phyloP scores from a whole-genome alignment of 768 basidiomycete species.

The Russula ochroleuca region DNA sequence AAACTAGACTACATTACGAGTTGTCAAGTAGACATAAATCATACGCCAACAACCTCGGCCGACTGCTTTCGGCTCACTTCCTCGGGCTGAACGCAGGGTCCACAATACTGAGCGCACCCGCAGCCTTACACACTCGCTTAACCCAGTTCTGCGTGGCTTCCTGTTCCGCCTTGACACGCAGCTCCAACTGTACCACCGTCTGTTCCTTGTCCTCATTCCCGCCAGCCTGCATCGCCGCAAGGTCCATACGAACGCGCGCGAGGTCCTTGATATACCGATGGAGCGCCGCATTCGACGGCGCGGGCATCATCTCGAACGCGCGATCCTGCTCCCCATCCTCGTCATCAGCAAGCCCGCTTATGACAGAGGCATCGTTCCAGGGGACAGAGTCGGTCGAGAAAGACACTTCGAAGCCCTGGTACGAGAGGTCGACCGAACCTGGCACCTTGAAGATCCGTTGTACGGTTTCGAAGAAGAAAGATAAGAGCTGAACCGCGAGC shows the following conservation, averaged over 20 bases:
- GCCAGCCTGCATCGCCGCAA: neutral
- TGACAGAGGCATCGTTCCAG: neutral
- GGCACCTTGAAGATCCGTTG: constrained; percentile 18
- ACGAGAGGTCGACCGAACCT: constrained; percentile 15
- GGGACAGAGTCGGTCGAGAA: constrained; percentile 13
- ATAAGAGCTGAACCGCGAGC: constrained; percentile 14
- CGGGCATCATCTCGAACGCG: constrained; percentile 8
- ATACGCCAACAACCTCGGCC: too few species aligned
- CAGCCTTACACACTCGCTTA: constrained; percentile 2
- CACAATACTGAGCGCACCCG: constrained; percentile 17
- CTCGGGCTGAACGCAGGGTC: constrained; percentile 19
- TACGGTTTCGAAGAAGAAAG: constrained; percentile 20
- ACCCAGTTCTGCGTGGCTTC: constrained; percentile 13
- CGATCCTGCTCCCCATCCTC: neutral
- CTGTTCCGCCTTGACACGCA: constrained; percentile 13
- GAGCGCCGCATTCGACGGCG: constrained; percentile 12
- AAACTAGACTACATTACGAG: too few species aligned
- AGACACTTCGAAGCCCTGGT: constrained; percentile 18
- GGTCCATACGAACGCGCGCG: constrained; percentile 10
- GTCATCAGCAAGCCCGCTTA: neutral
- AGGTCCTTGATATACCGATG: constrained; percentile 21
- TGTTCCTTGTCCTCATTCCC: neutral
- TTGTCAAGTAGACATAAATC: too few species aligned
- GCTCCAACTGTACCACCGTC: neutral
- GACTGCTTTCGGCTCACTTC: neutral